Conservation (phyloP, 2,329 filamentous ascomycete genomes). For the Aspergillus quadricinctus region DNA sequence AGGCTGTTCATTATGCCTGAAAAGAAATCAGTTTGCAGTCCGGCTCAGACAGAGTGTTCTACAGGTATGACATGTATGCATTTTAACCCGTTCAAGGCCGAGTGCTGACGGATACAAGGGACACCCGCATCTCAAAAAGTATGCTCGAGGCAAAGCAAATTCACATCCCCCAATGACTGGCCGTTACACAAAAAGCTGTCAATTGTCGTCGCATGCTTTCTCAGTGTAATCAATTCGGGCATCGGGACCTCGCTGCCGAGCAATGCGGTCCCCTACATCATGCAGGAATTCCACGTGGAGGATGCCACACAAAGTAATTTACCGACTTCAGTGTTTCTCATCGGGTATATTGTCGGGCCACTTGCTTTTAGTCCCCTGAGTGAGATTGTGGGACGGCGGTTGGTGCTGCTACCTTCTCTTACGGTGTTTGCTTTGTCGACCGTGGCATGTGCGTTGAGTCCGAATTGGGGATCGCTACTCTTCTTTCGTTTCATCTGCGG, state of each 20-base stretch:
- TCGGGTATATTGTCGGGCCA: constrained; percentile 39
- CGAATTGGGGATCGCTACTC: constrained; percentile 37
- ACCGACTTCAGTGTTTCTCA: constrained; percentile 35
- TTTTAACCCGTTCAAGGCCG: background rate
- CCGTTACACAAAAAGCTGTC: constrained; percentile 22
- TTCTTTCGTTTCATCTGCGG: constrained; percentile 44
- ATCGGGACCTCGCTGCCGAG: constrained; percentile 36
- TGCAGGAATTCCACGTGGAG: constrained; percentile 27
- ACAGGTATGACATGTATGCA: background rate
- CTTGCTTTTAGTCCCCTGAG: constrained; percentile 41
- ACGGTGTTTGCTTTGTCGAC: constrained; percentile 37
- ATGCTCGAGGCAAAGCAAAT: background rate
- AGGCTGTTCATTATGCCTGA: background rate
- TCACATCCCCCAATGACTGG: background rate
- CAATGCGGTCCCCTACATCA: constrained; percentile 35
- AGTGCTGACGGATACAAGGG: background rate
- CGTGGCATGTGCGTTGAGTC: constrained; percentile 40
- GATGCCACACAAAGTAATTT: constrained; percentile 27
- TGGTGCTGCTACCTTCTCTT: constrained; percentile 49
- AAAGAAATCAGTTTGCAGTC: background rate
- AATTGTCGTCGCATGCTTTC: constrained; percentile 21
- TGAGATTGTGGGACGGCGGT: constrained; percentile 38
- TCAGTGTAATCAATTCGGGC: constrained; percentile 36
- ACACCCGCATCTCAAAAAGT: background rate
- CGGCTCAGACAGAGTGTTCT: background rate